Conservation (phyloP, 495 filamentous ascomycete genomes). For the Aspergillus panamensis region DNA sequence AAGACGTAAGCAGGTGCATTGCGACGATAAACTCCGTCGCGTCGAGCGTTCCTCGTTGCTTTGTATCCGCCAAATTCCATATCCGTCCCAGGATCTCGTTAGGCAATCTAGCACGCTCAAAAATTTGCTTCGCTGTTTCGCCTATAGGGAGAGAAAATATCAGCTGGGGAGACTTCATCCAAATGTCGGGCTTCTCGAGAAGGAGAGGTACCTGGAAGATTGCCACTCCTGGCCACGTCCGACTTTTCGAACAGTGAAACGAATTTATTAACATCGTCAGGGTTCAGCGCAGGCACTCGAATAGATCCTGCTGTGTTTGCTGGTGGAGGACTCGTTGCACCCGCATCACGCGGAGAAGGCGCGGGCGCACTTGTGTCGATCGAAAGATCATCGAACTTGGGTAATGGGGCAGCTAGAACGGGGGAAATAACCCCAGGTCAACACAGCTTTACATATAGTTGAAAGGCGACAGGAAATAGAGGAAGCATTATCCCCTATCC, state of each 20-base stretch:
- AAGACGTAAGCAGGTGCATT: constrained; percentile 93
- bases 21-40: constrained; percentile 94
- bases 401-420: constrained; percentile 74
- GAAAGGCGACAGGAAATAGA: background rate
- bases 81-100: constrained; percentile 89
- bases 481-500: background rate
- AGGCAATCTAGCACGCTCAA: constrained; percentile 84
- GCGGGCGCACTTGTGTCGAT: constrained; percentile 43
- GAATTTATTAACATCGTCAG: constrained; percentile 88
- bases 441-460: background rate
- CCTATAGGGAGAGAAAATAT: constrained; percentile 37
- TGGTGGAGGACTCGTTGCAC: constrained; percentile 57
- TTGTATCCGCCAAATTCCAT: constrained; percentile 90
- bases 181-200: background rate
- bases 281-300: constrained; percentile 82
- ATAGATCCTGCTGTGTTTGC: constrained; percentile 63
- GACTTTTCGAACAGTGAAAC: constrained; percentile 82
- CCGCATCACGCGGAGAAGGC: constrained; percentile 38
- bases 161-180: background rate
- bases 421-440: constrained; percentile 18
- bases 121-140: constrained; percentile 87
- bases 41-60: constrained; percentile 85
- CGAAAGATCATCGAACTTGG: constrained; percentile 76
- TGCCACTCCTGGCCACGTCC: constrained; percentile 62
- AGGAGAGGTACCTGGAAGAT: constrained; percentile 63